Conservation (phyloP, 495 filamentous ascomycete genomes). For the Usnea hakonensis region DNA sequence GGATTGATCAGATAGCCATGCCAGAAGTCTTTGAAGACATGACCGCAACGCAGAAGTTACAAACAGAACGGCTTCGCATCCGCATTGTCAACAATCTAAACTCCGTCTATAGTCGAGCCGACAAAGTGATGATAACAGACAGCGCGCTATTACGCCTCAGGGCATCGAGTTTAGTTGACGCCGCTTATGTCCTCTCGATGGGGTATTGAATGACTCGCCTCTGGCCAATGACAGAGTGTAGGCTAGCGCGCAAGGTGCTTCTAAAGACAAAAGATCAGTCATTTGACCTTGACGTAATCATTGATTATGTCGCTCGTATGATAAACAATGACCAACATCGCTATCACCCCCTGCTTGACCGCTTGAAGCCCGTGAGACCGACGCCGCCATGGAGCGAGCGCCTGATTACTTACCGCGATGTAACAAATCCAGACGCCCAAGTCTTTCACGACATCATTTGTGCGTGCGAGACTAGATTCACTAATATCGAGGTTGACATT, state of each 20-base stretch:
- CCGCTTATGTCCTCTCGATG: constrained; percentile 6
- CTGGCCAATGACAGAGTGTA: constrained; percentile 9
- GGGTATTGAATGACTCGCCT: constrained; percentile 10
- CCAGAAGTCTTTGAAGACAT: constrained; percentile 16
- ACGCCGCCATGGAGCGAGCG: neutral
- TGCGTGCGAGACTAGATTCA: constrained; percentile 11
- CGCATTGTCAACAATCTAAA: constrained; percentile 8
- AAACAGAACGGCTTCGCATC: constrained; percentile 8
- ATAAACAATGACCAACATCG: constrained; percentile 10
- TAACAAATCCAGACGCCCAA: neutral
- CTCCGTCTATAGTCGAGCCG: constrained; percentile 6
- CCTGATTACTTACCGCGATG: neutral
- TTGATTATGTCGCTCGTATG: neutral
- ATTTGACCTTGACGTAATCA: constrained; percentile 14
- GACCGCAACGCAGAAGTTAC: constrained; percentile 1
- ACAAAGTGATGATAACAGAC: constrained; percentile 11
- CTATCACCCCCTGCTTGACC: constrained; percentile 3
- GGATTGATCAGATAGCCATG: constrained; percentile 16
- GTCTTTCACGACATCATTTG: constrained; percentile 5
- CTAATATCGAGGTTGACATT: constrained; percentile 8
- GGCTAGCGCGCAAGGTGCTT: constrained; percentile 2
- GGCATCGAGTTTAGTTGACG: constrained; percentile 5
- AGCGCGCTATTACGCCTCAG: constrained; percentile 6
- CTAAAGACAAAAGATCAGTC: constrained; percentile 13
- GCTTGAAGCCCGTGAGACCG: neutral